Base-by-base conservation (phyloP, 2,329 filamentous ascomycete species). In the Pestalotiopsis sp. region DNA sequence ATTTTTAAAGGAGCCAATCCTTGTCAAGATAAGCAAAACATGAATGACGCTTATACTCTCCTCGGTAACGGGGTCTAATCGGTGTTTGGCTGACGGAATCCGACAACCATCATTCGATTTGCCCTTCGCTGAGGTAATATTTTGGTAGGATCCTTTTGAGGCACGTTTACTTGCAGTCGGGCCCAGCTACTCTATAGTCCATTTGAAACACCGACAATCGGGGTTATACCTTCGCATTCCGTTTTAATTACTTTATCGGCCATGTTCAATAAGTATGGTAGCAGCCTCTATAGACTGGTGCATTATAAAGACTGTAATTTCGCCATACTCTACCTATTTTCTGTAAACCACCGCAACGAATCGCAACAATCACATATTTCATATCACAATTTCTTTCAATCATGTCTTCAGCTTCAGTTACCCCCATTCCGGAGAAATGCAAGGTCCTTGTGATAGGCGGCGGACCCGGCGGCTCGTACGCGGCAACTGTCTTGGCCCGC, bases 391-490 rank as follows among this genome's bases (percentile, higher is more conserved):
- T 20, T n/a, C 31, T 52, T 52, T 52, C 17, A 13, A 52, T 52
- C 45, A 52, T 52, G 45, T 52, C 45, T 52, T 13, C 45, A 17
- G 13, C 45, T 52, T 5, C 45, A 17, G 20, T 12, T 2, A 52
- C 45, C 14, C 45, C 66, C n/a, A 39, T 79, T 67, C 75, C 77
- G 3, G 66, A 72, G 45, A 62, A 71, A 9, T 77, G 73, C 60
- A 78, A 74, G n/a, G 82, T 84, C 0, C 76, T 84, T 2, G 81
- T 85, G 5, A 71, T 84, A 1, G 83, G 83, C 7, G 83, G 81
- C 23, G 84, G 84, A 3, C 84, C 83, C 4, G 82, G 72, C 0
- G 83, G 84, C 2, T 85, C 84, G 0, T 86, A 84, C 66, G 69
- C 82, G 1, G 82, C 84, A 4, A 71, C 79, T 0, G 80, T 73